Evolutionary conservation across 106 monocot genomes (phyloP).

Genomic region (Apostasia ramifera): DNA sequence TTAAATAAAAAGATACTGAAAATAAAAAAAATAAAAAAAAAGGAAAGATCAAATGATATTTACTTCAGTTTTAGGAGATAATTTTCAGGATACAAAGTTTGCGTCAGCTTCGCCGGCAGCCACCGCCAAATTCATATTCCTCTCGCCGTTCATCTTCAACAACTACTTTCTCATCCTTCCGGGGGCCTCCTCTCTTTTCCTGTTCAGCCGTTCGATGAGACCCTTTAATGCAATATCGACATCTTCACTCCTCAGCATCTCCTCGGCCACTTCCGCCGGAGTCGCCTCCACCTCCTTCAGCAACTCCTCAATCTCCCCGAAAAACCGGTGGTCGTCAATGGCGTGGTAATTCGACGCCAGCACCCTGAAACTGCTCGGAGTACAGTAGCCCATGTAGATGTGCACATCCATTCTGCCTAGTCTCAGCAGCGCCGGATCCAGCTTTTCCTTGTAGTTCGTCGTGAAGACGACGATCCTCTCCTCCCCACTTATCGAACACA

Average conservation of each 20-base stretch:
- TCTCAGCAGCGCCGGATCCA: constrained; percentile 22
- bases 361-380: neutral
- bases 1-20: too few relatives aligned
- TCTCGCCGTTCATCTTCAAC: too few relatives aligned
- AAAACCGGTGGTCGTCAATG: constrained; percentile 10
- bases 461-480: constrained; percentile 25
- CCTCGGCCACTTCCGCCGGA: constrained; percentile 23
- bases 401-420: constrained; percentile 26
- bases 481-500: constrained; percentile 18
- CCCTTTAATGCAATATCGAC: neutral
- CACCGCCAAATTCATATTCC: too few relatives aligned
- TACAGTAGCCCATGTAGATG: constrained; percentile 15
- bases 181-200: too few relatives aligned
- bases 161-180: too few relatives aligned
- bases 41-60: too few relatives aligned
- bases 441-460: constrained; percentile 20
- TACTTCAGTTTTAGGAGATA: too few relatives aligned
- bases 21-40: too few relatives aligned
- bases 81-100: too few relatives aligned
- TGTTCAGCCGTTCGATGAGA: too few relatives aligned
- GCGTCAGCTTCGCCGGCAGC: too few relatives aligned
- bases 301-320: constrained; percentile 6
- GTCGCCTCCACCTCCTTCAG: constrained; percentile 14
- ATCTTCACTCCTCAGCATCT: constrained; percentile 21
- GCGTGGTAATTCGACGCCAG: constrained; percentile 17